Base-by-base conservation (phyloP, 2,329 filamentous ascomycete species). In the Paecilomyces niveus region DNA sequence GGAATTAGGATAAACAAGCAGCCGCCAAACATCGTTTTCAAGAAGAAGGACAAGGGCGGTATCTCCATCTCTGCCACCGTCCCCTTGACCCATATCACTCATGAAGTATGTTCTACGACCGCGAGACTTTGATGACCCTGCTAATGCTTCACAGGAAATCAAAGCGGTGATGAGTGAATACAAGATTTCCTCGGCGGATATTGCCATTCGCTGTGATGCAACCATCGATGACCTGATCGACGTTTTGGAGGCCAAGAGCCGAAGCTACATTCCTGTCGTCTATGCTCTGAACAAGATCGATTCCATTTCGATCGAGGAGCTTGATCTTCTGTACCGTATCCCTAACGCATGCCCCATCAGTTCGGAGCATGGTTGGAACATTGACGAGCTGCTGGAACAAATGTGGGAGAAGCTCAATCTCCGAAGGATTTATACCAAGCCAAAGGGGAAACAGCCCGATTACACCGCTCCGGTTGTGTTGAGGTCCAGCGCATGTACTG, bases 231-330 rank as follows among this genome's bases (percentile, higher is more conserved):
- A 99, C 74, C 77, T 99, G 64, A 99, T 99, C 71, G 94, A 99
- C 75, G 79, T 99, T 21, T 84, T 99, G 53, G 94, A 99, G 76
- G 93, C 93, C 53, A 96, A 90, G 81, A 91, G 89, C 72, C 85
- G 94, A 76, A 92, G 90, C 73, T 99, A 99, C 74, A 97, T 99
- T 64, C 94, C 94, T n/a, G 94, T 97, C 63, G 90, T 99, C 57
- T 99, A 99, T 78, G 94, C 95, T 50, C 83, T 99, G 68, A 99
- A 99, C 84, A 99, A 99, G 81, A 99, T 99, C 67, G 94, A 99
- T 76, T 86, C 92, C 57, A 97, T 99, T 73, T 93, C 90, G 55
- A 97, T 99, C 67, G 93, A 99, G 77, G 94, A 99, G 77, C 83
- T 99, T 61, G 94, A 99, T 76, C 80, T 99, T 61, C 82, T 99